A percentile compares a stretch with the other conserved stretches of the same genome.
Conservation (phyloP, 164 flowering plant genomes). For the Macadamia integrifolia region DNA sequence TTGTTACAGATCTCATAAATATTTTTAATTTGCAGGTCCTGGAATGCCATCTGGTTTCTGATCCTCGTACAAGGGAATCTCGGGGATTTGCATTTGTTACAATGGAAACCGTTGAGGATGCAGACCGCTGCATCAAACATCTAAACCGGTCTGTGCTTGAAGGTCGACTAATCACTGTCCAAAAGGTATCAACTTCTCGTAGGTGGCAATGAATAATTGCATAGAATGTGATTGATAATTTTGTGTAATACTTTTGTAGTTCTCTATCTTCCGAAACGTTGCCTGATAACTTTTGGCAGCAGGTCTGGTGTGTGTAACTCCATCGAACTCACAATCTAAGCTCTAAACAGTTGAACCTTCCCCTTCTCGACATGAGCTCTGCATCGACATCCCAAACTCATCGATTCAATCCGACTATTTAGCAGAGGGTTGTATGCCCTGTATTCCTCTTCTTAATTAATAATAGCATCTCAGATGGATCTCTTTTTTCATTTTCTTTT, state of each 20-base stretch:
- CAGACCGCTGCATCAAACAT: slow-evolving; percentile 57
- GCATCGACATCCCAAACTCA: slow-evolving; percentile 51
- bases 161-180: slow-evolving; percentile 62
- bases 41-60: slow-evolving; percentile 56
- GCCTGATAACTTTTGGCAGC: slow-evolving; percentile 67
- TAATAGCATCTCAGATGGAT: slow-evolving; percentile 18
- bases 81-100: slow-evolving; percentile 75
- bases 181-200: slow-evolving; percentile 36
- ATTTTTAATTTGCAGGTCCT: slow-evolving; percentile 32
- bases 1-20: not conserved
- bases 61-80: slow-evolving; percentile 60
- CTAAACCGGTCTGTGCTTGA: slow-evolving; percentile 60
- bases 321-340: slow-evolving; percentile 59
- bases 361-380: slow-evolving; percentile 48
- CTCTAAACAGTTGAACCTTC: slow-evolving; percentile 44
- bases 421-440: slow-evolving; percentile 48
- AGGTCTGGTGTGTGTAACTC: slow-evolving; percentile 63
- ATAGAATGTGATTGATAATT: slow-evolving; percentile 1
- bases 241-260: slow-evolving; percentile 8
- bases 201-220: not conserved
- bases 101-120: slow-evolving; percentile 55
- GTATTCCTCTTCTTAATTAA: slow-evolving; percentile 23
- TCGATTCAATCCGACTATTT: slow-evolving; percentile 42
- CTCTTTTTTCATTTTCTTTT: too few species aligned
- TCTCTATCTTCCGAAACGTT: slow-evolving; percentile 34